Percentiles rank a stretch among this genome's conserved stretches.
phyloP scores from a whole-genome alignment of 495 filamentous ascomycete genomes.

The Daldinia vernicosa region DNA sequence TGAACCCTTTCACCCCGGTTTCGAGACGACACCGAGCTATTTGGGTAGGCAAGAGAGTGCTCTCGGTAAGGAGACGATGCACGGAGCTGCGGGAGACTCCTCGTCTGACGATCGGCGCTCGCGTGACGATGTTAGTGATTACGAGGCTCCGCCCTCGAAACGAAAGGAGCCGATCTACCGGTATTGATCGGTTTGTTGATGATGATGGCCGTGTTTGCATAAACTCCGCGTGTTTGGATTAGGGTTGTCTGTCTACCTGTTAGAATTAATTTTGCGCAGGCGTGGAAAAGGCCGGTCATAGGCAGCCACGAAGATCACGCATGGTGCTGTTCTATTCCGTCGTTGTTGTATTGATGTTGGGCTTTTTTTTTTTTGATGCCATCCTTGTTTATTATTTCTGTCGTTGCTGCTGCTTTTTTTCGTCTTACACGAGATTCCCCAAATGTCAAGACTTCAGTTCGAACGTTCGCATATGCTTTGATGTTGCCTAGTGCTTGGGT shows the following conservation, averaged over 20 bases:
- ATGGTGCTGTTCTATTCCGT: slow-evolving; percentile 1
- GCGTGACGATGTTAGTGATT: slow-evolving; percentile 26
- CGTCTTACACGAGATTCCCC: slow-evolving; percentile 39
- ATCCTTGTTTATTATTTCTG: slow-evolving; percentile 13
- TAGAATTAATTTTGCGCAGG: slow-evolving; percentile 8
- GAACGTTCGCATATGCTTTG: neutral
- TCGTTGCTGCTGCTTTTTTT: neutral
- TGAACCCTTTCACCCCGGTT: slow-evolving; percentile 65
- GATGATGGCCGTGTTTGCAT: neutral
- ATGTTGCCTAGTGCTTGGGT: neutral
- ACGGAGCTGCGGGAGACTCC: slow-evolving; percentile 35
- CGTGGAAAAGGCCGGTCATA: slow-evolving; percentile 12
- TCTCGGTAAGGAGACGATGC: slow-evolving; percentile 49
- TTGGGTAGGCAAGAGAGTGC: slow-evolving; percentile 49
- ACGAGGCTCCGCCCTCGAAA: slow-evolving; percentile 39
- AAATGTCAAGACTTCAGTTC: slow-evolving; percentile 22
- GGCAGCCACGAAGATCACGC: slow-evolving; percentile 1
- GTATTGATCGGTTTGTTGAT: slow-evolving; percentile 40
- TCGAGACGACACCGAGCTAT: slow-evolving; percentile 51
- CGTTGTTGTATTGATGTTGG: slow-evolving; percentile 20
- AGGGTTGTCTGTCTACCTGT: neutral
- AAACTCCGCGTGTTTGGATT: neutral
- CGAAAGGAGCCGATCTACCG: slow-evolving; percentile 50
- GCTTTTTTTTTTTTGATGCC: neutral
- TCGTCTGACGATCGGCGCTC: slow-evolving; percentile 16